Percentiles rank a stretch among this genome's conserved stretches.
phyloP scores from a whole-genome alignment of 208 protist genomes.

The Crithidia sp. region DNA sequence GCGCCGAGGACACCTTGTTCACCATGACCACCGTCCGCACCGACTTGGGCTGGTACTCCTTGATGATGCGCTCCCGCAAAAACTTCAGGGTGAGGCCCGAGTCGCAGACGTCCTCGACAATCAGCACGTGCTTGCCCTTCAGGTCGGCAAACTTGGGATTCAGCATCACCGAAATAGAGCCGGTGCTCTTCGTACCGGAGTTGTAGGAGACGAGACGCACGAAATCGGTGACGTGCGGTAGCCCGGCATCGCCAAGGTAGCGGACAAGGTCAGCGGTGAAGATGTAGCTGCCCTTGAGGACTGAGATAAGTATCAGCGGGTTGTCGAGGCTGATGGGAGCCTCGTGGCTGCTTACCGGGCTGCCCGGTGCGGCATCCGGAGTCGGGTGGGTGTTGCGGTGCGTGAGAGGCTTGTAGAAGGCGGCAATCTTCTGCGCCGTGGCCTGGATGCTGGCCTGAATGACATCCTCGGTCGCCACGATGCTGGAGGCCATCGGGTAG shows the following conservation, averaged over 20 bases:
- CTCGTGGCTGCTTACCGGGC: constrained; percentile 11
- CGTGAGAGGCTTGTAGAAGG: constrained; percentile 60
- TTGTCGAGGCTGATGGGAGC: constrained; percentile 78
- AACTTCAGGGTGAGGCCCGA: constrained; percentile 80
- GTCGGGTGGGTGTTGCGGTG: constrained; percentile 49
- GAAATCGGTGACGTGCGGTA: constrained; percentile 89
- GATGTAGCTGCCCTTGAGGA: constrained; percentile 92
- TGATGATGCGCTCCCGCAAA: constrained; percentile 47
- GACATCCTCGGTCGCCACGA: constrained; percentile 73
- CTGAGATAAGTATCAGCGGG: constrained; percentile 85
- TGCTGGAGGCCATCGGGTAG: constrained; percentile 79
- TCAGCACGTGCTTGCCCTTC: constrained; percentile 82
- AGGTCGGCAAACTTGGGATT: constrained; percentile 67
- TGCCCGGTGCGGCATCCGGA: constrained; percentile 1
- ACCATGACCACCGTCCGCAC: constrained; percentile 78
- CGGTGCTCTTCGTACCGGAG: constrained; percentile 64
- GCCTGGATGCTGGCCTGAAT: constrained; percentile 67
- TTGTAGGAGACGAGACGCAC: constrained; percentile 82
- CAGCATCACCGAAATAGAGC: constrained; percentile 59
- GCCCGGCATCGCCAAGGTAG: constrained; percentile 65
- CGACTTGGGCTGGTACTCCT: constrained; percentile 57
- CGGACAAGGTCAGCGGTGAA: constrained; percentile 91
- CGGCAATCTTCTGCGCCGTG: constrained; percentile 63
- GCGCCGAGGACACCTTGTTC: constrained; percentile 72
- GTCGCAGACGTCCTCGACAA: constrained; percentile 92